Evolutionary conservation across 2,329 filamentous ascomycete genomes (phyloP), one percentile per base, ranked within the genome.

Genomic region (Ophiosphaerella korrae): DNA sequence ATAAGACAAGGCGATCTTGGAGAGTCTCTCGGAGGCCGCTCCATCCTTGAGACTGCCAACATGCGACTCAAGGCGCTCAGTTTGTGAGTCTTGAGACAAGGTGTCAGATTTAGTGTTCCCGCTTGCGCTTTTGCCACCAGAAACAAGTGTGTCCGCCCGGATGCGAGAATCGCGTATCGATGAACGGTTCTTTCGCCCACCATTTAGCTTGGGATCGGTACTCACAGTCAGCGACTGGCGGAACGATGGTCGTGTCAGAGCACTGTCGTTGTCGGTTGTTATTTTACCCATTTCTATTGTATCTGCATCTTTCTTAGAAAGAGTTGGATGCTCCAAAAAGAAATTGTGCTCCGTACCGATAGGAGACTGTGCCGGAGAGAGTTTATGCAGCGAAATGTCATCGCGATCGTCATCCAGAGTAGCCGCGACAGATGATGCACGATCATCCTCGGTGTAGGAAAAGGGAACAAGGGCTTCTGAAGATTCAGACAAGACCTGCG

Each of bases 1-100:
- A 68, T 94, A 96, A 0, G 88, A 89, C 70, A 90, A 78, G 1
- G 92, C 88, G 7, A 96, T 83, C 53, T 84, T 87, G 1, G 92
- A 94, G 31, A 92, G 74, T 11, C 85, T 84, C n/a, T 80, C 77
- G 0, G 90, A 89, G 8, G 96, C 80, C 9, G 80, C 80, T 3
- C 85, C 84, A 7, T 63, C 56, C 6, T 55, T 53, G 5, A 68
- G 52, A 37, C 75, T 82, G 13, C 72, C 73, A 7, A 76, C 71
- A 12, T 75, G 74, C 2, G 82, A 81, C 2, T 73, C 45, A 7
- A 48, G 53, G n/a, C 54, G 54, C 18, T 64, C 73, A 1, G 62
- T 67, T 1, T 58, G 64, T 12, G 66, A 70, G 14, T 43, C 55
- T 12, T 58, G 52, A 12, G 54, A 58, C 6, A 78, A 82, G 14